These are phyloP conservation scores for Rhexocercosporidium sp. DNA, from an alignment of 2,329 filamentous ascomycete genomes.

Conservation along the genomic window DNA sequence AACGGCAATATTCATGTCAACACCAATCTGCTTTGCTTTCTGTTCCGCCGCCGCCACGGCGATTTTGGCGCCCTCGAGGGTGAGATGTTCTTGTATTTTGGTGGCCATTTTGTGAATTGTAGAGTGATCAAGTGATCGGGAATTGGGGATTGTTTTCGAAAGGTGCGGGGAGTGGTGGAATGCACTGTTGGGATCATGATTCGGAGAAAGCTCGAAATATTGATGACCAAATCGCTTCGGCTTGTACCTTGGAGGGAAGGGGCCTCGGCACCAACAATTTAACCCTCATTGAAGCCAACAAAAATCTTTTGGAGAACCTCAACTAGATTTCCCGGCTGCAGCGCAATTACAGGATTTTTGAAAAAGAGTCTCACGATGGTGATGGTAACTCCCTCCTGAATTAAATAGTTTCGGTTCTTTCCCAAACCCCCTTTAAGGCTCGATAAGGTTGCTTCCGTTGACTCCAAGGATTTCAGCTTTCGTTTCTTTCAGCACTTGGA, in stretches of 20 bases:
- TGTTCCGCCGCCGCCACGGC: slow-evolving; percentile 35
- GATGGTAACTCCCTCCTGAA: background rate
- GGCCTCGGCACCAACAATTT: slow-evolving; percentile 1
- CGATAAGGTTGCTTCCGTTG: too few species aligned
- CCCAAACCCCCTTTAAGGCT: background rate
- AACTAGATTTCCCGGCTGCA: background rate
- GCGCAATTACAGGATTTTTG: background rate
- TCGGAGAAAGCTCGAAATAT: background rate
- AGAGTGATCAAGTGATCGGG: background rate
- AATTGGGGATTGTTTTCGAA: background rate
- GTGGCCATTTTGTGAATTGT: slow-evolving; percentile 21
- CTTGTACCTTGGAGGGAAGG: background rate
- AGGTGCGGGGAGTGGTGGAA: background rate
- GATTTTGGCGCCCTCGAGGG: slow-evolving; percentile 36
- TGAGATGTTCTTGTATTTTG: slow-evolving; percentile 34
- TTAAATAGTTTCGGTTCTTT: background rate
- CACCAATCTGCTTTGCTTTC: slow-evolving; percentile 32
- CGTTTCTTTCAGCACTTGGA: too few species aligned
- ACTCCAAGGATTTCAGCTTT: too few species aligned
- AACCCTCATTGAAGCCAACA: background rate
- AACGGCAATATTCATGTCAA: slow-evolving; percentile 40
- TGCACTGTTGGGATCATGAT: background rate
- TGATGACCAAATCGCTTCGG: background rate
- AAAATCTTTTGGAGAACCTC: background rate
- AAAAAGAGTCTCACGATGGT: background rate